Base-by-base conservation (phyloP, 371 early-diverging fungal genomes). In the Apophysomyces trapeziformis region DNA sequence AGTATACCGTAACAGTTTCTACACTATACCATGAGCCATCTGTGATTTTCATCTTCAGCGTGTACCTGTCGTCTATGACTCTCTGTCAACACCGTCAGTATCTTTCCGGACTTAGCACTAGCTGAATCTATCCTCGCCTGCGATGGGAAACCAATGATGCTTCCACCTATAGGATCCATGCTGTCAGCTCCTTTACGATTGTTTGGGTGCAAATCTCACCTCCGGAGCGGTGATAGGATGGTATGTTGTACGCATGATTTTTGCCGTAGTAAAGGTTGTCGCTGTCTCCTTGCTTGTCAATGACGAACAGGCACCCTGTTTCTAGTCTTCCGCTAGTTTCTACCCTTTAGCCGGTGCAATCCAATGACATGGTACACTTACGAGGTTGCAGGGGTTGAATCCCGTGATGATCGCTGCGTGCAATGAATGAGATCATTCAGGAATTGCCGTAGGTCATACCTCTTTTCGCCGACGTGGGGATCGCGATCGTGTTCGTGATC, bases 231-330 rank as follows among this genome's bases (percentile, higher is more conserved):
- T 63, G 66, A 50, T 75, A 87, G 7, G n/a, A 37, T 0, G 87
- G 87, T 16, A 79, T 66, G 6, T 67, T 45, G 41, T 66, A 74
- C 2, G 58, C 50, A 57, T 80, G 66, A 8, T 74, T 65, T 2
- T 71, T 68, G 7, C 84, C 85, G 60, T 83, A 87, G 1, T 58
- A 65, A 1, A 79, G 36, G 32, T 71, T 69, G 45, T 81, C 75
- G 4, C 54, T 32, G 57, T 87, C 87, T 5, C 87, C 87, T 46
- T 68, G 64, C 38, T 38, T 72, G 47, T 79, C 83, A 14, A 79
- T 69, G 16, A 71, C 63, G 62, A 76, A 78, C 2, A 65, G 45
- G 1, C 72, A 44, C 9, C 80, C 79, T 5, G 73, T 73, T 18
- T 68, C 70, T 38, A 78, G 56, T n/a, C 50, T 14, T 13, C 54